Base-by-base conservation (phyloP, 306 rosid species). In the Delonix regia region DNA sequence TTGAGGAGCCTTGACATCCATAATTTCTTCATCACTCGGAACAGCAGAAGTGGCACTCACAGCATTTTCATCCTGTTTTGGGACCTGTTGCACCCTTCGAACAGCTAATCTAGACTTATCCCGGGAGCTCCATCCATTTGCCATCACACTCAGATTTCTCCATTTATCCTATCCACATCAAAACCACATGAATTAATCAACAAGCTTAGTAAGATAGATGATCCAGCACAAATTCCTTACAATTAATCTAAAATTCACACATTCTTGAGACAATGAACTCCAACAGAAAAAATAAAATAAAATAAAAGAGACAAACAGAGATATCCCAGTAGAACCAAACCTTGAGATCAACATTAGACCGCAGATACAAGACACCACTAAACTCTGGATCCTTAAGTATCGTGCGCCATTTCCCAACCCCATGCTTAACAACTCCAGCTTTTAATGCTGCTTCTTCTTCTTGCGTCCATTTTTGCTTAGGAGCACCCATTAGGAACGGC, bases 321-420 rank as follows among this genome's bases (percentile, higher is more conserved):
- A 66, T 7, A 39, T 38, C 49, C 65, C 49, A 62, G 73, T 57
- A 75, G 55, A 79, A 83, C 19, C 84, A 59, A 57, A 95, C 99
- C 96, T 95, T 93, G 63, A 95, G 99, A 91, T 95, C 99, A 16
- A 95, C 99, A 80, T 95, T 95, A 22, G 99, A 95, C 70, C 98
- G 93, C 71, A 91, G 88, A 86, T 73, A 95, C 66, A 95, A 82
- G 78, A 95, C 90, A 70, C 78, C 21, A 16, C 90, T 87, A 76
- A 86, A 95, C 85, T 95, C 98, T 28, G 99, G 98, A 82, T 95
- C 97, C 81, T 92, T 93, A 57, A 95, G 97, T 63, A 95, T 95
- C 0, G 99, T 95, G 12, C 97, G 94, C 99, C 99, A 95, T 87
- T 93, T 95, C 56, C 98, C 99, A 27, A 90, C 96, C 48, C 99